Evolutionary conservation across 345 rosid species (phyloP).

Genomic region (Salix arbutifolia): DNA sequence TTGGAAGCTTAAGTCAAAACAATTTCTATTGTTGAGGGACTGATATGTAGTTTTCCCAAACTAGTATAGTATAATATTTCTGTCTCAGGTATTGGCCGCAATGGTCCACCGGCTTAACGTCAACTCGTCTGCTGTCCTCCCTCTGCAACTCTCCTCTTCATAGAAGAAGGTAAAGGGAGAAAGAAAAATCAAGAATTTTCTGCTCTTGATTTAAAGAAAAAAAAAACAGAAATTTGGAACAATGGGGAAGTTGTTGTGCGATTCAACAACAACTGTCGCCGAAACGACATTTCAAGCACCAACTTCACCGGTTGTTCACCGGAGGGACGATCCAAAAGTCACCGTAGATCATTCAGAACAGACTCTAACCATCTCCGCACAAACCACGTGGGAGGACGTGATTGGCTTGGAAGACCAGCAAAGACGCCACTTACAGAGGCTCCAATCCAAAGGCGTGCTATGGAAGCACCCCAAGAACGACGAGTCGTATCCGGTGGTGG

Average conservation of each 20-base stretch:
- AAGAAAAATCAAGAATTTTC: background rate
- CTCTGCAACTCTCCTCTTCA: constrained; percentile 10
- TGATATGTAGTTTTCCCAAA: background rate
- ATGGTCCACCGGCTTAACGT: constrained; percentile 29
- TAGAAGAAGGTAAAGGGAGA: constrained; percentile 15
- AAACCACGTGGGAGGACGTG: constrained; percentile 69
- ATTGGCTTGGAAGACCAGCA: constrained; percentile 87
- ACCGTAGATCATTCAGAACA: constrained; percentile 51
- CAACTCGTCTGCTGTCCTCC: constrained; percentile 19
- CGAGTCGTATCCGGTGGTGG: constrained; percentile 34
- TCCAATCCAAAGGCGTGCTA: constrained; percentile 73
- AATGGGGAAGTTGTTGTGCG: constrained; percentile 86
- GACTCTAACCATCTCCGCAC: background rate
- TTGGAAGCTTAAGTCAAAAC: background rate
- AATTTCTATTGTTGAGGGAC: background rate
- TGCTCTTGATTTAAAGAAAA: background rate
- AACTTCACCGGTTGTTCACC: constrained; percentile 49
- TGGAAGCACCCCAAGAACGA: constrained; percentile 77
- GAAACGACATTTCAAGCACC: constrained; percentile 58
- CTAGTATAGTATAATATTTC: background rate
- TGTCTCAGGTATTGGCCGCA: background rate
- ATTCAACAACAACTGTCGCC: constrained; percentile 64
- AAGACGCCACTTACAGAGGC: constrained; percentile 63
- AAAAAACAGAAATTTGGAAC: background rate
- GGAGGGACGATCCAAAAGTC: constrained; percentile 48